Evolutionary conservation across 2,329 filamentous ascomycete species (phyloP).

Genomic region (Fonsecaea monophora): DNA sequence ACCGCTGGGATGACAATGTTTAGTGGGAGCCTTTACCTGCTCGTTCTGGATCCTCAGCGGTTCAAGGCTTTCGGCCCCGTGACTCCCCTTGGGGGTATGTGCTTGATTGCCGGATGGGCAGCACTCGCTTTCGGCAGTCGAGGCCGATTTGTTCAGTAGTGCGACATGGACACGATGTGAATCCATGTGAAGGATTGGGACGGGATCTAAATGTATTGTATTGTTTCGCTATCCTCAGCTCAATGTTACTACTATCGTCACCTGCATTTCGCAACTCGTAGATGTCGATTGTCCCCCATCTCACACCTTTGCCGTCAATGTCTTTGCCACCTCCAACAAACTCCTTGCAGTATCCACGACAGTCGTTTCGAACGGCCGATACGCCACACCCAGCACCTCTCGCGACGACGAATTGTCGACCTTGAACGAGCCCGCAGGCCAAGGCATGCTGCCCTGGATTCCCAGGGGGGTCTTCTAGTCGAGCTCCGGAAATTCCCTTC

Average conservation of each 20-base stretch:
- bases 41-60: conserved; percentile 66
- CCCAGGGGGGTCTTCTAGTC: conserved; percentile 47
- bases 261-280: background rate
- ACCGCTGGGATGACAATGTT: conserved; percentile 72
- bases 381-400: conserved; percentile 13
- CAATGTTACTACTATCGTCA: background rate
- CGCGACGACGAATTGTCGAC: conserved; percentile 13
- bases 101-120: conserved; percentile 70
- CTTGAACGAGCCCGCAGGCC: conserved; percentile 16
- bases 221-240: conserved; percentile 2
- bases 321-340: conserved; percentile 9
- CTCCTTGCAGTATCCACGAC: conserved; percentile 6
- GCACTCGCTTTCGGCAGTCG: conserved; percentile 42
- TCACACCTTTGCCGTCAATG: conserved; percentile 13
- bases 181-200: background rate
- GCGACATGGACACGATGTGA: background rate
- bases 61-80: conserved; percentile 68
- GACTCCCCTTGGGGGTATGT: conserved; percentile 65
- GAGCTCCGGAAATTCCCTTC: conserved; percentile 34
- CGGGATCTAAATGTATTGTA: background rate
- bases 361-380: conserved; percentile 8
- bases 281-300: background rate
- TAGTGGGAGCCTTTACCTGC: conserved; percentile 69
- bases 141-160: conserved; percentile 25
- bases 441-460: conserved; percentile 6